These are phyloP conservation scores for Sporormia fimetaria DNA, from an alignment of 495 filamentous ascomycete species.

Conservation along the genomic window DNA sequence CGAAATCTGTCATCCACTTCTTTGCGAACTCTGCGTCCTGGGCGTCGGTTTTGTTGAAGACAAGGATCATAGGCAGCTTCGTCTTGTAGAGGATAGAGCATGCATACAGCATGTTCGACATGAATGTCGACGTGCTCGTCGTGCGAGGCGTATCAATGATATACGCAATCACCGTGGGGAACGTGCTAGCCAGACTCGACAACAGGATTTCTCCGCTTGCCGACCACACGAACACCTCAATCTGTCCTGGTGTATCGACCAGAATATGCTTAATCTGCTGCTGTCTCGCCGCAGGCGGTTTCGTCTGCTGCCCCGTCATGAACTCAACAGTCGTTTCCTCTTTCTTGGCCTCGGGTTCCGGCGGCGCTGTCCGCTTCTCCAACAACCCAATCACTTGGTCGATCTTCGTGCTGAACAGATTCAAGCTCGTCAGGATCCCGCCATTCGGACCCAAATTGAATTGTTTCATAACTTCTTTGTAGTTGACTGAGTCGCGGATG, in stretches of 20 bases:
- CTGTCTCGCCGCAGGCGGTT: conserved; percentile 39
- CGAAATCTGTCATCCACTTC: conserved; percentile 99
- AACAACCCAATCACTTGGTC: conserved; percentile 83
- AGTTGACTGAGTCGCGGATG: conserved; percentile 96
- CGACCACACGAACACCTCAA: conserved; percentile 97
- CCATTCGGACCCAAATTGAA: conserved; percentile 98
- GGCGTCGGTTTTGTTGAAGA: conserved; percentile 97
- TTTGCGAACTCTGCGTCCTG: conserved; percentile 84
- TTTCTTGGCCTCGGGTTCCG: conserved; percentile 1
- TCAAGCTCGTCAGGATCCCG: conserved; percentile 91
- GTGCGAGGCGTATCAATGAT: conserved; percentile 93
- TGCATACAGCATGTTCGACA: conserved; percentile 99
- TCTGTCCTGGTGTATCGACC: conserved; percentile 93
- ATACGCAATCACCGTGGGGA: conserved; percentile 94
- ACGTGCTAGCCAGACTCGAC: conserved; percentile 79
- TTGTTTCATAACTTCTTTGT: conserved; percentile 98
- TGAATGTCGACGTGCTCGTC: conserved; percentile 87
- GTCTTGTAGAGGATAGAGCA: conserved; percentile 98
- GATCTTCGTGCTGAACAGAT: conserved; percentile 94
- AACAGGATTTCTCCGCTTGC: conserved; percentile 88
- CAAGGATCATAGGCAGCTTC: conserved; percentile 92
- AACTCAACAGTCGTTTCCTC: conserved; percentile 17
- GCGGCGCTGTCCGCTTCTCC: conserved; percentile 55
- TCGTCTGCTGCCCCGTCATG: conserved; percentile 44
- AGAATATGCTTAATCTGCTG: conserved; percentile 73